Evolutionary conservation across 345 rosid species (phyloP), one percentile per base, ranked within the genome.

Genomic region (Acer saccharum): DNA sequence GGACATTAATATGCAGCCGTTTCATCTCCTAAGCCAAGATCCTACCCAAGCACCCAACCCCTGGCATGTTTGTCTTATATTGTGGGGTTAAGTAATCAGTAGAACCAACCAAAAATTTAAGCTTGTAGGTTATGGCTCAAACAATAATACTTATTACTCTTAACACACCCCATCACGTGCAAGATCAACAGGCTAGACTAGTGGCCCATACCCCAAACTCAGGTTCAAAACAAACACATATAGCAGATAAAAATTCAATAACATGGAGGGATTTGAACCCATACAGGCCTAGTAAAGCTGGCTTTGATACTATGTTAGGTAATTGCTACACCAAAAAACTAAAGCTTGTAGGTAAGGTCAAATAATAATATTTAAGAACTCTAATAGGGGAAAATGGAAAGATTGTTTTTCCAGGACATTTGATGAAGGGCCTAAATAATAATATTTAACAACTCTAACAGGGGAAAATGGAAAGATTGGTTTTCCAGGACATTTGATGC

Each of bases 21-120:
- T 44, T 68, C 13, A 71, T 52, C 25, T 29, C 16, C 17, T 71
- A 62, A 72, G 39, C 27, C 64, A 54, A 29, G 74, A 55, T 55
- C 75, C 20, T n/a, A 27, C 25, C 25, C 43, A 8, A 20, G 6
- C 39, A 35, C 39, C 6, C 39, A 35, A 35, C 39, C 55, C 57
- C 29, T 65, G 65, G 21, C 29, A 54, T 55, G 8, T 23, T 7
- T 21, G 57, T 61, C 73, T 70, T 50, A 13, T 44, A 41, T 41
- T 21, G 48, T 17, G 21, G 8, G 13, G 27, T 60, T 3, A 60
- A 9, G n/a, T 60, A 3, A 18, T 60, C 1, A 13, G n/a, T n/a
- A 21, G 64, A 21, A 60, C 27, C 63, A 21, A 60, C 27, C 63
- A 60, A 60, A 21, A 21, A 18, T 21, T 60, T 60, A 7, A 60